These are phyloP conservation scores for Diutina siamensis DNA, from an alignment of 1,139 yeast species.

Conservation along the genomic window DNA sequence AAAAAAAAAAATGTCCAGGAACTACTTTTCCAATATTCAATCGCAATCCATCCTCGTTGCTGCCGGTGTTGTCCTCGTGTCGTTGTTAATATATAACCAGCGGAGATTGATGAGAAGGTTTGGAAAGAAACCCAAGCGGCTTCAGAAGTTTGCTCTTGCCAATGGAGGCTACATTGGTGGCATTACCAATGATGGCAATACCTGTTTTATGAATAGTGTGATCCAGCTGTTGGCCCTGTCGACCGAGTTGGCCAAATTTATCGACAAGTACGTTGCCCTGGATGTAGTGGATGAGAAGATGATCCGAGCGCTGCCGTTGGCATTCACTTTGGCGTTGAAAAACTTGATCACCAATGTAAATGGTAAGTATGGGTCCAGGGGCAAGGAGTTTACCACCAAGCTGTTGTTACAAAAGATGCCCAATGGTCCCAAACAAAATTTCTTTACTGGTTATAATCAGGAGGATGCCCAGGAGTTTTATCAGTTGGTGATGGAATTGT, in stretches of 20 bases:
- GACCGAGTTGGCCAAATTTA: conserved; percentile 43
- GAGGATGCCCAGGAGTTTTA: conserved; percentile 94
- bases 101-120: not conserved
- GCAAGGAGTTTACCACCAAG: conserved; percentile 56
- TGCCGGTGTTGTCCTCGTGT: not conserved
- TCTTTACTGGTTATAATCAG: conserved; percentile 75
- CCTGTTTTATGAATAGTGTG: conserved; percentile 89
- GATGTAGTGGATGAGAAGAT: conserved; percentile 11
- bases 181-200: conserved; percentile 77
- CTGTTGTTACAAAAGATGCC: conserved; percentile 60
- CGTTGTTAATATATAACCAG: not conserved
- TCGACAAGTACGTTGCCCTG: conserved; percentile 20
- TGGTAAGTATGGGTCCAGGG: conserved; percentile 40
- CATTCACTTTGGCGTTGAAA: conserved; percentile 42
- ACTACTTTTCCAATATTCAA: conserved; percentile 1
- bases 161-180: conserved; percentile 78
- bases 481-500: conserved; percentile 61
- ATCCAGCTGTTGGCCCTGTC: conserved; percentile 77
- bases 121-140: conserved; percentile 3
- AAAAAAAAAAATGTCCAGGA: too few species aligned
- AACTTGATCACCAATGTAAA: conserved; percentile 43
- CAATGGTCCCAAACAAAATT: conserved; percentile 65
- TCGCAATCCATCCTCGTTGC: conserved; percentile 1
- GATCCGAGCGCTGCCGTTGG: not conserved
- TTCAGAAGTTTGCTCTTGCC: conserved; percentile 23